Percentiles rank a stretch among this genome's conserved stretches.
Evolutionary conservation across 2,329 filamentous ascomycete genomes (phyloP).

Genomic region (Botrytis tulipae): DNA sequence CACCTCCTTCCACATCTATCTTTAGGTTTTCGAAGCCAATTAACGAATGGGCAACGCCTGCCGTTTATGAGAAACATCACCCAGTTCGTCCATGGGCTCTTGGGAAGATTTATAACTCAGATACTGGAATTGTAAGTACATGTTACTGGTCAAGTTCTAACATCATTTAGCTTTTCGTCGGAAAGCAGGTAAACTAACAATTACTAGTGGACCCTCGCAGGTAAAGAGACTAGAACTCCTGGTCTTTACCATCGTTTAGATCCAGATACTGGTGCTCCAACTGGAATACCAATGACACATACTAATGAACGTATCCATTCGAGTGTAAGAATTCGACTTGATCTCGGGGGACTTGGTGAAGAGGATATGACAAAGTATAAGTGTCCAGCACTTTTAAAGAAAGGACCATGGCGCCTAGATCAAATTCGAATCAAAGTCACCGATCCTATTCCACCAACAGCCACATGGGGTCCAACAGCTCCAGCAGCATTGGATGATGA

Average conservation of each 20-base stretch:
- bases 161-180: slow-evolving; percentile 30
- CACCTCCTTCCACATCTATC: slow-evolving; percentile 24
- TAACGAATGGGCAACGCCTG: slow-evolving; percentile 47
- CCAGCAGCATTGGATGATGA: slow-evolving; percentile 33
- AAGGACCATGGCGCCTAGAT: slow-evolving; percentile 32
- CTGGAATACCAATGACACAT: slow-evolving; percentile 39
- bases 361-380: slow-evolving; percentile 39
- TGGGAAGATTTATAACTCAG: slow-evolving; percentile 39
- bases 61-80: slow-evolving; percentile 48
- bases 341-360: slow-evolving; percentile 40
- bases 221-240: slow-evolving; percentile 39
- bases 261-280: slow-evolving; percentile 42
- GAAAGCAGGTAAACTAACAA: background rate
- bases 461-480: slow-evolving; percentile 29
- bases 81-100: slow-evolving; percentile 43
- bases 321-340: slow-evolving; percentile 37
- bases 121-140: slow-evolving; percentile 26
- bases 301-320: slow-evolving; percentile 43
- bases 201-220: slow-evolving; percentile 43
- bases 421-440: slow-evolving; percentile 29
- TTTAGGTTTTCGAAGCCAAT: slow-evolving; percentile 25
- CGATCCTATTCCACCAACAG: slow-evolving; percentile 41
- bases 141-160: background rate
- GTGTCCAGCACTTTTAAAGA: slow-evolving; percentile 42
- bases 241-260: slow-evolving; percentile 42